A percentile compares a stretch with the other conserved stretches of the same genome.
Conservation (phyloP, 2,329 filamentous ascomycete species). For the Cadophora luteo-olivacea region DNA sequence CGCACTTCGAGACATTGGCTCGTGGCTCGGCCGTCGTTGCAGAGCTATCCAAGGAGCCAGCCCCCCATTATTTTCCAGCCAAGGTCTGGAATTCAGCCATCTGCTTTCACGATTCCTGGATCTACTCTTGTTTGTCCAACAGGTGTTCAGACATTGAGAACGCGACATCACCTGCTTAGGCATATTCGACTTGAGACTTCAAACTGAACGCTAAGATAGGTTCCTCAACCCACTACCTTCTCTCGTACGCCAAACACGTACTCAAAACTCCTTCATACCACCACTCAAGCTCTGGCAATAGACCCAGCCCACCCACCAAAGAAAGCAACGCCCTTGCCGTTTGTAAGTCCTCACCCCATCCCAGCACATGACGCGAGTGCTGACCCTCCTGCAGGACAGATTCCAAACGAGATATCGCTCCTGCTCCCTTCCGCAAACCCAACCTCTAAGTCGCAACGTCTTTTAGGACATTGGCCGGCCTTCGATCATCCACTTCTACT, state of each 20-base stretch:
- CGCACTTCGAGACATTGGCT: neutral
- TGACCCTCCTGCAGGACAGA: neutral
- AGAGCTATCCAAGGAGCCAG: neutral
- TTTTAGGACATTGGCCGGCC: neutral
- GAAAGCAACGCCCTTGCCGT: neutral
- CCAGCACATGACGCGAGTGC: neutral
- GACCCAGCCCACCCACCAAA: neutral
- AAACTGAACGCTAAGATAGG: neutral
- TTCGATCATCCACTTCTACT: neutral
- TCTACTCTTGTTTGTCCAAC: no score
- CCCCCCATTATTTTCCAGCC: neutral
- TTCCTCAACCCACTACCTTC: neutral
- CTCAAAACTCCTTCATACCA: neutral
- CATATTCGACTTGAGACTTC: neutral
- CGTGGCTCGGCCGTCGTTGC: neutral
- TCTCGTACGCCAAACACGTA: neutral
- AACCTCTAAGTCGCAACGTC: neutral
- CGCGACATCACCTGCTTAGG: neutral
- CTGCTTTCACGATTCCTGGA: no score
- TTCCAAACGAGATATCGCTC: neutral
- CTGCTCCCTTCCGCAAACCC: neutral
- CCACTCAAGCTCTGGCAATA: neutral
- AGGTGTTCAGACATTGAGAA: neutral
- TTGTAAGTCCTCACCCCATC: slow-evolving; percentile 7
- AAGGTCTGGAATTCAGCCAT: no score